Conservation (phyloP, 2,329 filamentous ascomycete species). For the Curvularia sp. region DNA sequence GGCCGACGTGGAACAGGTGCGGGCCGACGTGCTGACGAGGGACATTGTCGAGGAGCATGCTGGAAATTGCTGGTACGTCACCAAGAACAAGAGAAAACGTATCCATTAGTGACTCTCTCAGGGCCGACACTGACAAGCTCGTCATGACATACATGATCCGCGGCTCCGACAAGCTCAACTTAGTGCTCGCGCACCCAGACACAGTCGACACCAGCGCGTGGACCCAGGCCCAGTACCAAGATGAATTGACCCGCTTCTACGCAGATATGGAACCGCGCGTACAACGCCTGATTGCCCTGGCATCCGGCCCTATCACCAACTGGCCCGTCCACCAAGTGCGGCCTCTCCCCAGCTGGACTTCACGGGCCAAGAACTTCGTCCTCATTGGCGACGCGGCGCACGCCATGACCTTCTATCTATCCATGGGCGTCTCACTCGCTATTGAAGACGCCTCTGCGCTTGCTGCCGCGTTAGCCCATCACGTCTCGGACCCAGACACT, state of each 20-base stretch:
- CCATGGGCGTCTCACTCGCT: neutral
- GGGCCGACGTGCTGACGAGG: neutral
- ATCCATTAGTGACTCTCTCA: neutral
- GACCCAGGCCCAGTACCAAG: neutral
- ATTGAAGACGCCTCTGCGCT: neutral
- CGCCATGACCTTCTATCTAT: neutral
- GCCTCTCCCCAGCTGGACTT: neutral
- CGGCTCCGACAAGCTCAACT: neutral
- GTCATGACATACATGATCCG: constrained; percentile 1
- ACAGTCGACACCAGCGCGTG: neutral
- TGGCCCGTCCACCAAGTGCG: neutral
- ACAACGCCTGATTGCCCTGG: neutral
- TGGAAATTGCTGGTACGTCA: neutral
- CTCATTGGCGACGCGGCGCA: neutral
- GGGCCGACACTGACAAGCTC: neutral
- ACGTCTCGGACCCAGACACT: neutral
- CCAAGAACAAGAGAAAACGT: neutral
- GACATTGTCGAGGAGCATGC: neutral
- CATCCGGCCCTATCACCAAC: neutral
- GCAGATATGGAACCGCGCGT: neutral
- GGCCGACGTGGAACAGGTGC: neutral
- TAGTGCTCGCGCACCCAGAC: neutral
- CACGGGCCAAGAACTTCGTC: neutral
- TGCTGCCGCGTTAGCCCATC: neutral
- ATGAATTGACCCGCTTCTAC: neutral